Percentiles rank a stretch among this genome's conserved stretches.
These are phyloP conservation scores for Xylaria cubensis DNA, from an alignment of 495 filamentous ascomycete genomes.

Conservation along the genomic window DNA sequence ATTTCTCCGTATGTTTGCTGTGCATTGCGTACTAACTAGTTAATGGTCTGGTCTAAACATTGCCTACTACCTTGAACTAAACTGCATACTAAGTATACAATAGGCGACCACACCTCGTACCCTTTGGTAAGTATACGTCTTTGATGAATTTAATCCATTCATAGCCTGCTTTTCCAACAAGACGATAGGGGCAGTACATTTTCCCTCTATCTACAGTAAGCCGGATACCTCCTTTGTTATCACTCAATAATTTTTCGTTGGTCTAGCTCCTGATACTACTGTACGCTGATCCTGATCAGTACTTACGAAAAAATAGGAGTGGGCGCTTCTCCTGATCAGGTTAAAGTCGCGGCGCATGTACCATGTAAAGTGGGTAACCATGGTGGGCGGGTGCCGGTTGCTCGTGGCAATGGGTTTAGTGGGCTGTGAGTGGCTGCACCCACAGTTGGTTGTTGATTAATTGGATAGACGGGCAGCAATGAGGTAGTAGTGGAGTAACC, in stretches of 20 bases:
- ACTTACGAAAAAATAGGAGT: neutral
- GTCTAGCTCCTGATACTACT: neutral
- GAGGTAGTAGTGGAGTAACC: slow-evolving; percentile 14
- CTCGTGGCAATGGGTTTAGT: slow-evolving; percentile 27
- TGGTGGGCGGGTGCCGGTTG: slow-evolving; percentile 12
- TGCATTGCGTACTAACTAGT: neutral
- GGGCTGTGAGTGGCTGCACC: slow-evolving; percentile 21
- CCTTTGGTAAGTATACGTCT: neutral
- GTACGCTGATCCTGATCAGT: neutral
- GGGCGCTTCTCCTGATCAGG: slow-evolving; percentile 1
- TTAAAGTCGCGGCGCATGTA: neutral
- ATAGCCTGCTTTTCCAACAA: neutral
- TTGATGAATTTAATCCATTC: neutral
- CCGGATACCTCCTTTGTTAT: neutral
- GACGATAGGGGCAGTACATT: neutral
- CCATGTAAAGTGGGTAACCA: slow-evolving; percentile 1
- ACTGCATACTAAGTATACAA: too few species aligned
- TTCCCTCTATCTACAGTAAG: neutral
- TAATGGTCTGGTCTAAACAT: neutral
- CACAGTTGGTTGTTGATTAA: slow-evolving; percentile 20
- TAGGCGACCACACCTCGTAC: neutral
- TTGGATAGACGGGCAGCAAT: neutral
- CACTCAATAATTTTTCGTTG: neutral
- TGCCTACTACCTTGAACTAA: neutral
- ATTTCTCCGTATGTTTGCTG: neutral